These are phyloP conservation scores for Tylopilus sp. DNA, from an alignment of 768 basidiomycete genomes.

Conservation along the genomic window DNA sequence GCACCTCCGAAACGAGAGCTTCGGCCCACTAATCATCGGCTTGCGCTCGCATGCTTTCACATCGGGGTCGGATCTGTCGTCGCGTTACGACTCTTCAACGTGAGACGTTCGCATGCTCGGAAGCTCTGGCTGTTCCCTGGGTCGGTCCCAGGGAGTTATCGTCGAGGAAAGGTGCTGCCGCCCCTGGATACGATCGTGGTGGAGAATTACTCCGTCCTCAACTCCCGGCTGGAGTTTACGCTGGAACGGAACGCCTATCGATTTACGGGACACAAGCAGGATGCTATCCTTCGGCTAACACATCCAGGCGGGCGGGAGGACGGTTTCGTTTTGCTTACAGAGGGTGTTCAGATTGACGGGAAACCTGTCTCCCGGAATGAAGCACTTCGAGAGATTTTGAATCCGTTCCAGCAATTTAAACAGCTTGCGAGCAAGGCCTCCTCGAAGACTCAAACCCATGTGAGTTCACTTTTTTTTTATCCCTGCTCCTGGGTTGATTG, in stretches of 20 bases:
- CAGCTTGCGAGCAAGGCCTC: not conserved
- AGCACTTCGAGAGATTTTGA: conserved; percentile 21
- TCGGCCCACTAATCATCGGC: conserved; percentile 30
- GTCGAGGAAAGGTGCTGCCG: conserved; percentile 14
- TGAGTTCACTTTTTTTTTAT: conserved; percentile 7
- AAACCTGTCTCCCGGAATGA: conserved; percentile 15
- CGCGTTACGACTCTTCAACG: conserved; percentile 25
- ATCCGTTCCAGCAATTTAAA: conserved; percentile 13
- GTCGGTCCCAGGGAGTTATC: conserved; percentile 23
- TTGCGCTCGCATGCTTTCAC: conserved; percentile 27
- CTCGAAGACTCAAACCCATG: conserved; percentile 15
- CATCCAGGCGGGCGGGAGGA: conserved; percentile 14
- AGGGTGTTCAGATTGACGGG: conserved; percentile 27
- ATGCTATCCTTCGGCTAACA: conserved; percentile 19
- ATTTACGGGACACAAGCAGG: conserved; percentile 18
- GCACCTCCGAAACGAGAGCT: conserved; percentile 18
- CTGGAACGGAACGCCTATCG: conserved; percentile 24
- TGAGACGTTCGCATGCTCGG: conserved; percentile 27
- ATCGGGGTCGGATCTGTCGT: conserved; percentile 28
- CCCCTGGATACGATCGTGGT: conserved; percentile 26
- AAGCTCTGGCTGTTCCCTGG: conserved; percentile 31
- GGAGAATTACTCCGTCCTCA: conserved; percentile 21
- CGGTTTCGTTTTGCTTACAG: conserved; percentile 19
- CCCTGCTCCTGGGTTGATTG: conserved; percentile 5
- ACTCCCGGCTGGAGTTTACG: conserved; percentile 21